Evolutionary conservation across 2,329 filamentous ascomycete species (phyloP).

Genomic region (Aureobasidium leucospermi): DNA sequence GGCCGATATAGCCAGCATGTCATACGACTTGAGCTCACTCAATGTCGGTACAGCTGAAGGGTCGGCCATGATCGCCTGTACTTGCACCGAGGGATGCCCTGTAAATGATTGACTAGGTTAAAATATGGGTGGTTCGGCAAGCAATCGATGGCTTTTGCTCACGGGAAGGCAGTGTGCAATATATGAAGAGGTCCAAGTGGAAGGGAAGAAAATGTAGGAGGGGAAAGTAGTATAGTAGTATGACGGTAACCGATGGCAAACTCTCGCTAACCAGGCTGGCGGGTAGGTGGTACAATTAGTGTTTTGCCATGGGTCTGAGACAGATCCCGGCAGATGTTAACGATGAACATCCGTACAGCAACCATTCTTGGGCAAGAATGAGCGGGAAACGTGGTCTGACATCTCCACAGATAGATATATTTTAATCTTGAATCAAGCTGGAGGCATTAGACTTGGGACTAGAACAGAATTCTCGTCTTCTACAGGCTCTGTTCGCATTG

Average conservation of each 20-base stretch:
- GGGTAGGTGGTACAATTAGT: background rate
- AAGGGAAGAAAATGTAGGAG: background rate
- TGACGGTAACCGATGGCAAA: background rate
- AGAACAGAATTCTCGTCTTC: background rate
- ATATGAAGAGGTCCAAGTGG: background rate
- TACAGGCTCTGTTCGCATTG: background rate
- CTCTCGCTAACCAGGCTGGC: background rate
- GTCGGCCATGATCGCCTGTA: background rate
- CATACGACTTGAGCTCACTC: slow-evolving; percentile 6
- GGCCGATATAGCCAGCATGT: background rate
- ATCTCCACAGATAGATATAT: background rate
- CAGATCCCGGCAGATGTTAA: background rate
- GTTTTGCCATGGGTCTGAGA: slow-evolving; percentile 8
- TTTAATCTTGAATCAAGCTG: background rate
- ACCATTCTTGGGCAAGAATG: background rate
- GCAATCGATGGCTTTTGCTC: background rate
- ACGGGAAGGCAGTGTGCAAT: background rate
- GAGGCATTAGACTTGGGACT: background rate
- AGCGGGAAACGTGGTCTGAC: background rate
- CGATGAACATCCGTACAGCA: background rate
- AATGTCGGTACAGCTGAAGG: background rate
- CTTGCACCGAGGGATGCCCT: background rate
- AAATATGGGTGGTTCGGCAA: background rate
- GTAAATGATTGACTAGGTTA: background rate
- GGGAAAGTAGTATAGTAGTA: background rate